phyloP scores from a whole-genome alignment of 305 asterid genomes.

The Rubia balearica region DNA sequence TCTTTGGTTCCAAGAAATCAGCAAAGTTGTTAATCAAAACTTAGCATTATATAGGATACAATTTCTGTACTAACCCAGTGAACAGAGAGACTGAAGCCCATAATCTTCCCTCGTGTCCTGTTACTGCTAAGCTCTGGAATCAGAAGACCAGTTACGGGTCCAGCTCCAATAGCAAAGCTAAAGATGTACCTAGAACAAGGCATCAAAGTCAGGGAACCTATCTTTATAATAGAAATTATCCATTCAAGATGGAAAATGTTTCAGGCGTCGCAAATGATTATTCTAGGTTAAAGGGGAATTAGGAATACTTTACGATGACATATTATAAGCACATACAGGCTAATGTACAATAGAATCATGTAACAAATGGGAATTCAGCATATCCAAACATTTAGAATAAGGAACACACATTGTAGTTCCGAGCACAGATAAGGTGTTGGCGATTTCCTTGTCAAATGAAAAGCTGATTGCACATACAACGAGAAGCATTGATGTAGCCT shows the following conservation, averaged over 20 bases:
- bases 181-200: constrained; percentile 52
- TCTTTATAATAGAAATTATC: constrained; percentile 1
- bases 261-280: neutral
- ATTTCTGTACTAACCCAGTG: constrained; percentile 59
- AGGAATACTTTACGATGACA: neutral
- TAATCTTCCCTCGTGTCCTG: constrained; percentile 72
- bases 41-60: neutral
- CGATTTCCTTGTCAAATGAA: constrained; percentile 42
- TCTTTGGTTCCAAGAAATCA: neutral
- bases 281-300: neutral
- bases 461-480: constrained; percentile 46
- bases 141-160: constrained; percentile 74
- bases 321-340: neutral
- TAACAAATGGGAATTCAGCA: neutral
- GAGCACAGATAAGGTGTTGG: constrained; percentile 49
- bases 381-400: neutral
- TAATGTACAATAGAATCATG: neutral
- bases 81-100: constrained; percentile 78
- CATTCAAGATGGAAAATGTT: neutral
- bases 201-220: constrained; percentile 8
- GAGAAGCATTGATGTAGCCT: constrained; percentile 72
- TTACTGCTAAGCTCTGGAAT: constrained; percentile 95
- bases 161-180: constrained; percentile 69
- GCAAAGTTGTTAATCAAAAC: neutral
- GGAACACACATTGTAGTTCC: constrained; percentile 59